Base-by-base conservation (phyloP, 805 yeast genomes). In the Metschnikowia lochheadii region DNA sequence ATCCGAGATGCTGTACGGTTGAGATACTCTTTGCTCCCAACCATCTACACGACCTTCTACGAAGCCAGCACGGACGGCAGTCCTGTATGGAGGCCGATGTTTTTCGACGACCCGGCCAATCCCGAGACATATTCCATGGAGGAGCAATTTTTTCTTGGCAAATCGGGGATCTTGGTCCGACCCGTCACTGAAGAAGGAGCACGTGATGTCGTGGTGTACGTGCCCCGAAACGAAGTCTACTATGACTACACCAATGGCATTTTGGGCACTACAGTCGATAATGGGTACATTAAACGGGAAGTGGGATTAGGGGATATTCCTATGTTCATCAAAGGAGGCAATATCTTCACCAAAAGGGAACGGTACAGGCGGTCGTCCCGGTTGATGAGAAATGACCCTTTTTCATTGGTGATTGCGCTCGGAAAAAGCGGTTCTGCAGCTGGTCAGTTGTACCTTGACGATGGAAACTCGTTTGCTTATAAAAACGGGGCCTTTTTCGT, bases 61-160 rank as follows among this genome's bases (percentile, higher is more conserved):
- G 78, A 82, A 48, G 71, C 91, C 1, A 79, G 84, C 46, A 58
- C 65, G 0, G 64, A 60, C 6, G 96, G 96, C 1, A 55, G 76
- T 0, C 96, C 97, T 1, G 79, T 94, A 2, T 61, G 91, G 66
- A 78, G 71, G 45, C 92, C 96, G 6, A 58, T 87, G 66, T 78
- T 82, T 50, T 87, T 81, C 68, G 81, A 77, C 38, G 64, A 68
- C 44, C 83, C 84, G 2, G 68, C 70, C 0, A 74, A 77, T 52
- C 64, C 66, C 26, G 73, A 67, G 1, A 63, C 80, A 0, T 87
- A 79, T 61, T 76, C 67, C 2, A 73, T 89, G 43, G 97, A 91
- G 51, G 92, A 92, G 67, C 84, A 89, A 65, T 92, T 92, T 66
- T 87, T 82, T 62, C 54, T 92, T 18, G 96, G 95, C 20, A 69